Conservation (phyloP, 1,284 basidiomycete species). For the Pyrrhoderma noxium region DNA sequence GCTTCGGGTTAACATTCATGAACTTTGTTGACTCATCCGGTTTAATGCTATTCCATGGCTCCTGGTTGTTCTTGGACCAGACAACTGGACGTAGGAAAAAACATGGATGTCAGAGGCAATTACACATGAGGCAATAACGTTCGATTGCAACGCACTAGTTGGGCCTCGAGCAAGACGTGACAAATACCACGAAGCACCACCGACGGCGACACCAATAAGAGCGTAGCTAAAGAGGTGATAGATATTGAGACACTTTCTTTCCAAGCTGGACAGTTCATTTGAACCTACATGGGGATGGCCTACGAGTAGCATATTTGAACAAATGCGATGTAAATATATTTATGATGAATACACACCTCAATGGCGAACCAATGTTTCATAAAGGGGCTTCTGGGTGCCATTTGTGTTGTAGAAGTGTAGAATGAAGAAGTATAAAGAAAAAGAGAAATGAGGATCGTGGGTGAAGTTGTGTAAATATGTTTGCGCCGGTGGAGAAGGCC, state of each 20-base stretch:
- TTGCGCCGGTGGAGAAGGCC: neutral
- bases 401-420: too few species aligned
- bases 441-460: neutral
- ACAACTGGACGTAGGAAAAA: conserved; percentile 41
- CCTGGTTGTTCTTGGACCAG: conserved; percentile 75
- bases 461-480: neutral
- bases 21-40: conserved; percentile 67
- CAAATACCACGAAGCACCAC: conserved; percentile 67
- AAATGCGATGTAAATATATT: neutral
- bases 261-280: too few species aligned
- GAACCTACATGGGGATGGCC: conserved; percentile 72
- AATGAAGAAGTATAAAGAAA: neutral
- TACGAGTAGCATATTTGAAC: conserved; percentile 24
- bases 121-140: neutral
- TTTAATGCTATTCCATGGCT: conserved; percentile 72
- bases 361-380: conserved; percentile 77
- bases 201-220: conserved; percentile 58
- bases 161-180: conserved; percentile 65
- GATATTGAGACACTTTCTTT: too few species aligned
- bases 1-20: conserved; percentile 59
- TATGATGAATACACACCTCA: conserved; percentile 44
- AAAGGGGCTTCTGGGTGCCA: conserved; percentile 28
- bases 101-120: neutral
- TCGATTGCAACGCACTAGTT: conserved; percentile 40
- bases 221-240: conserved; percentile 40